Conservation (phyloP, 768 basidiomycete genomes). For the Auriscalpium microsporum region DNA sequence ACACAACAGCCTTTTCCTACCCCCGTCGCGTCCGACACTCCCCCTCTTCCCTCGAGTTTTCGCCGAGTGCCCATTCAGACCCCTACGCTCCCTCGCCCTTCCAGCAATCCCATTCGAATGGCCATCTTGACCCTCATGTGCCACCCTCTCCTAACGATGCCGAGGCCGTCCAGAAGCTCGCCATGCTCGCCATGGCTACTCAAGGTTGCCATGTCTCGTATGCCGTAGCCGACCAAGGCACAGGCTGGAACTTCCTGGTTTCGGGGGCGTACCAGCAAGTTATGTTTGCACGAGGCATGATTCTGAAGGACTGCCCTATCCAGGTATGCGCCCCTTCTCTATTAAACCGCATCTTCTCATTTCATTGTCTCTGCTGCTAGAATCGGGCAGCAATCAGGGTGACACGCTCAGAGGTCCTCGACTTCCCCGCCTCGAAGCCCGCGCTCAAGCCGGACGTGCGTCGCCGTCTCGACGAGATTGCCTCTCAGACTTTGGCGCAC, state of each 20-base stretch:
- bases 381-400: conserved; percentile 85
- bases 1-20: conserved; percentile 90
- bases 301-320: conserved; percentile 83
- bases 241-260: conserved; percentile 83
- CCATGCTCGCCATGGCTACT: conserved; percentile 67
- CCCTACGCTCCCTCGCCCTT: conserved; percentile 28
- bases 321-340: conserved; percentile 41
- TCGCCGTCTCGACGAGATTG: conserved; percentile 86
- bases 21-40: conserved; percentile 75
- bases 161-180: conserved; percentile 73
- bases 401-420: conserved; percentile 87
- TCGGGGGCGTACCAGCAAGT: conserved; percentile 91
- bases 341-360: conserved; percentile 11
- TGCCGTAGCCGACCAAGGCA: conserved; percentile 59
- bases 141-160: conserved; percentile 39
- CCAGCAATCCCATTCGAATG: conserved; percentile 22
- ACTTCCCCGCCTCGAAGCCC: conserved; percentile 71
- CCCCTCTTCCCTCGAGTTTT: conserved; percentile 56
- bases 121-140: conserved; percentile 22
- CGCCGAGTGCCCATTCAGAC: conserved; percentile 37
- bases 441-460: conserved; percentile 76
- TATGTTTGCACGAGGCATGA: conserved; percentile 80
- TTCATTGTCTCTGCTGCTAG: conserved; percentile 29
- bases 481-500: conserved; percentile 84
- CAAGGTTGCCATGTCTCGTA: conserved; percentile 83